These are phyloP conservation scores for Gypsophila paniculata DNA, from an alignment of 179 eudicot genomes.

Conservation along the genomic window DNA sequence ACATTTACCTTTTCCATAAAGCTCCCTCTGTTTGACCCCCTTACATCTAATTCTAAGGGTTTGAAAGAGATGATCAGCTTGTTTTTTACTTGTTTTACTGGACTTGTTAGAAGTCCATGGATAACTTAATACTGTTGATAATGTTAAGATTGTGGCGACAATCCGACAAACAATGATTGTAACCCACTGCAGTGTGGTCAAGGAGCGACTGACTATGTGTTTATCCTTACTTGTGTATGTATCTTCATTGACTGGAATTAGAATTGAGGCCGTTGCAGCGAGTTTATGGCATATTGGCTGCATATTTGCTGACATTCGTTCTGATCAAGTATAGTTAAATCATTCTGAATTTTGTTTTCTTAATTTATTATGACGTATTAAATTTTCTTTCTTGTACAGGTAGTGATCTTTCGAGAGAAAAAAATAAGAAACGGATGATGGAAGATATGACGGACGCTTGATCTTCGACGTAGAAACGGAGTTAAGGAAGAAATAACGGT, in stretches of 20 bases:
- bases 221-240: slow-evolving; percentile 92
- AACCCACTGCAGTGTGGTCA: slow-evolving; percentile 79
- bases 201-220: slow-evolving; percentile 90
- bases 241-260: slow-evolving; percentile 74
- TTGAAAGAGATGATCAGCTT: no score
- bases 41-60: no score
- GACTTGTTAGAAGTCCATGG: slow-evolving; percentile 1
- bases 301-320: slow-evolving; percentile 79
- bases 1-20: no score
- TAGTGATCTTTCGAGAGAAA: no score
- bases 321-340: slow-evolving; percentile 88
- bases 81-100: slow-evolving; percentile 4
- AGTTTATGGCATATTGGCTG: slow-evolving; percentile 96
- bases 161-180: slow-evolving; percentile 15
- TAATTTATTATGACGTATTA: no score
- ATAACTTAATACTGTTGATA: slow-evolving; percentile 8
- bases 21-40: no score
- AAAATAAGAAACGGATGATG: no score
- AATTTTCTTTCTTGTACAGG: no score
- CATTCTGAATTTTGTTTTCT: background rate
- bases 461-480: no score
- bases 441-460: no score
- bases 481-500: no score
- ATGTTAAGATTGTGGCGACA: slow-evolving; percentile 11
- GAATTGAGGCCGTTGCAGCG: slow-evolving; percentile 67